A percentile compares a stretch with the other conserved stretches of the same genome.
phyloP scores from a whole-genome alignment of 2,329 filamentous ascomycete species.

The Colletotrichum siamense region DNA sequence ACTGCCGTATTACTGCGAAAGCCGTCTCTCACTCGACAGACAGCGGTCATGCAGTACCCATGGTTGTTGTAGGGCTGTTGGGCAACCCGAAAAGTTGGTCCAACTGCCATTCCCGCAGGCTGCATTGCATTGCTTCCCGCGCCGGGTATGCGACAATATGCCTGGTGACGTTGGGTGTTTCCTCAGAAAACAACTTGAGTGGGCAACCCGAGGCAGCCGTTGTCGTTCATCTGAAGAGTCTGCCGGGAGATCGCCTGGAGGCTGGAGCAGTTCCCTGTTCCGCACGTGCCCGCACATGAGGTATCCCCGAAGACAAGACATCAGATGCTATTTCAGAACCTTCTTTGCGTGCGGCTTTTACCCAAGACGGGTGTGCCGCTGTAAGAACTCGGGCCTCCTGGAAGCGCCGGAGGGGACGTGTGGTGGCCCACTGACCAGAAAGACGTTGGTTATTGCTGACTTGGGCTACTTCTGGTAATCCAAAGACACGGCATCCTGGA shows the following conservation, averaged over 20 bases:
- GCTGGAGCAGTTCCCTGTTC: background rate
- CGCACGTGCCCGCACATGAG: background rate
- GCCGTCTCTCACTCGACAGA: background rate
- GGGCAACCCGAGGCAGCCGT: background rate
- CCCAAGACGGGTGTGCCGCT: background rate
- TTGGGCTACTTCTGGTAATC: background rate
- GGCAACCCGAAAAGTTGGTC: background rate
- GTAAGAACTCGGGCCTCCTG: background rate
- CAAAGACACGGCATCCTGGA: background rate
- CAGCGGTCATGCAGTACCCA: rapidly evolving
- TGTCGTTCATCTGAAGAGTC: background rate
- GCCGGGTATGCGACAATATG: background rate
- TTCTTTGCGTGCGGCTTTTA: background rate
- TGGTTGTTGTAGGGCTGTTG: background rate
- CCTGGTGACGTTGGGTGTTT: background rate
- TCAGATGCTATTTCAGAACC: background rate
- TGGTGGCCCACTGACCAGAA: background rate
- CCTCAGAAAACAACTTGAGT: background rate
- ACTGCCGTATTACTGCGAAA: background rate
- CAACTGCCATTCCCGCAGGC: background rate
- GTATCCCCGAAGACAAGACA: background rate
- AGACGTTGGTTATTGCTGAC: background rate
- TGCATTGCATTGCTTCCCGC: background rate
- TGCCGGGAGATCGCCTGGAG: background rate
- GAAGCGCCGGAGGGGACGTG: background rate